Evolutionary conservation across 257 asterid genomes (phyloP).

Genomic region (Nemophila menziesii): DNA sequence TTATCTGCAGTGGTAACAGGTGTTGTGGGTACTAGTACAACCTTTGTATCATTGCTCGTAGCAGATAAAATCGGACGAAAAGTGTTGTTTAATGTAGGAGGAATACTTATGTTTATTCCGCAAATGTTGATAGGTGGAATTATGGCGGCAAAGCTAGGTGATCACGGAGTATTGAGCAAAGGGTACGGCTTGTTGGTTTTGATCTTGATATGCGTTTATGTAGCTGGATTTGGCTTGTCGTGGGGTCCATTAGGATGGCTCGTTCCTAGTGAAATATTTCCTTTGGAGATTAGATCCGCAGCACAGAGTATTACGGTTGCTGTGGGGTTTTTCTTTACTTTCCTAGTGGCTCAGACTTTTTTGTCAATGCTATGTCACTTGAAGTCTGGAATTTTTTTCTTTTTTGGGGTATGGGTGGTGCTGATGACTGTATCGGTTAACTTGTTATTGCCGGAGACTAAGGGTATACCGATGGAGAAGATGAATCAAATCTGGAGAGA

Average conservation of each 20-base stretch:
- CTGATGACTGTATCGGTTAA: conserved; percentile 49
- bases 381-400: conserved; percentile 48
- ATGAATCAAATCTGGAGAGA: conserved; percentile 56
- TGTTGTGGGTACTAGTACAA: conserved; percentile 25
- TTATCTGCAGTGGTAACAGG: conserved; percentile 45
- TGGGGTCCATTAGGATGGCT: conserved; percentile 77
- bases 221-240: conserved; percentile 51
- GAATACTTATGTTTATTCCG: conserved; percentile 33
- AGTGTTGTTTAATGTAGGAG: conserved; percentile 28
- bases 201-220: conserved; percentile 34
- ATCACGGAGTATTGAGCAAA: conserved; percentile 33
- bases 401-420: conserved; percentile 57
- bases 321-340: conserved; percentile 36
- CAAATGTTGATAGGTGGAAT: conserved; percentile 38
- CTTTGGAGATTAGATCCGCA: conserved; percentile 48
- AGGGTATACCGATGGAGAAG: conserved; percentile 47
- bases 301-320: conserved; percentile 49
- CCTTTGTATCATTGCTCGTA: conserved; percentile 23
- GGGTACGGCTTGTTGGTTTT: conserved; percentile 25
- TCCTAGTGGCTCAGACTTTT: conserved; percentile 43
- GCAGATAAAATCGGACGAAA: conserved; percentile 51
- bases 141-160: conserved; percentile 37
- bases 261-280: conserved; percentile 57
- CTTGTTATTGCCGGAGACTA: conserved; percentile 58
- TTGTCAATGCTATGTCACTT: conserved; percentile 51